phyloP scores from a whole-genome alignment of 495 filamentous ascomycete species.

The Neurospora discreta region DNA sequence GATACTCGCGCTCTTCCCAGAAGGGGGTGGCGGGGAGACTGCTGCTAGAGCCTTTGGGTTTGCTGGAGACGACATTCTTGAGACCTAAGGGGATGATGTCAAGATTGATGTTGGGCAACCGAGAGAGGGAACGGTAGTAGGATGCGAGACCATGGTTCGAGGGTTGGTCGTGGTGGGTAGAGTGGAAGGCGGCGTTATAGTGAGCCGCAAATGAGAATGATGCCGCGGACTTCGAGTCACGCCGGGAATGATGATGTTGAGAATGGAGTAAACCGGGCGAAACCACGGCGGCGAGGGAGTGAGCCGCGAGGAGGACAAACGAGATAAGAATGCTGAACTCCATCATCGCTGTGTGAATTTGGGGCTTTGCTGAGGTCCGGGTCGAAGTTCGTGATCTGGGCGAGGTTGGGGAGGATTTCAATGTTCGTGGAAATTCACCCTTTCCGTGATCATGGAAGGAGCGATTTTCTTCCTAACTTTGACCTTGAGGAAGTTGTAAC shows the following conservation, averaged over 20 bases:
- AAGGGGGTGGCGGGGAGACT: conserved; percentile 4
- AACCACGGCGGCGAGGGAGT: neutral
- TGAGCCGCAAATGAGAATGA: neutral
- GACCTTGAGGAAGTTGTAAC: neutral
- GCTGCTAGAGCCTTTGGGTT: neutral
- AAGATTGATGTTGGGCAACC: neutral
- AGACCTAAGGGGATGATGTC: neutral
- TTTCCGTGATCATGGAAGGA: neutral
- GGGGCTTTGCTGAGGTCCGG: neutral
- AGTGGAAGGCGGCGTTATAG: neutral
- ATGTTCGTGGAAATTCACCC: neutral
- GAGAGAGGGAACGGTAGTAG: neutral
- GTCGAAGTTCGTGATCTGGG: neutral
- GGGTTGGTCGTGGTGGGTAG: neutral
- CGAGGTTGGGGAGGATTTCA: neutral
- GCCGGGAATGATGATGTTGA: neutral
- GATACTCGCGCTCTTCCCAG: conserved; percentile 46
- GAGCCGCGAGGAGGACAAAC: neutral
- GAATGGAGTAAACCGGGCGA: neutral
- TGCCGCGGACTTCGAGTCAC: neutral
- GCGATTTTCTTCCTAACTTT: neutral
- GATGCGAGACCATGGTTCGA: neutral
- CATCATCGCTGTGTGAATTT: neutral
- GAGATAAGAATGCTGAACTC: neutral
- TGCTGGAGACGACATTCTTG: neutral